Percentiles rank a stretch among this genome's conserved stretches.
phyloP scores from a whole-genome alignment of 306 rosid species.

The Cucurbita argyrosperma region DNA sequence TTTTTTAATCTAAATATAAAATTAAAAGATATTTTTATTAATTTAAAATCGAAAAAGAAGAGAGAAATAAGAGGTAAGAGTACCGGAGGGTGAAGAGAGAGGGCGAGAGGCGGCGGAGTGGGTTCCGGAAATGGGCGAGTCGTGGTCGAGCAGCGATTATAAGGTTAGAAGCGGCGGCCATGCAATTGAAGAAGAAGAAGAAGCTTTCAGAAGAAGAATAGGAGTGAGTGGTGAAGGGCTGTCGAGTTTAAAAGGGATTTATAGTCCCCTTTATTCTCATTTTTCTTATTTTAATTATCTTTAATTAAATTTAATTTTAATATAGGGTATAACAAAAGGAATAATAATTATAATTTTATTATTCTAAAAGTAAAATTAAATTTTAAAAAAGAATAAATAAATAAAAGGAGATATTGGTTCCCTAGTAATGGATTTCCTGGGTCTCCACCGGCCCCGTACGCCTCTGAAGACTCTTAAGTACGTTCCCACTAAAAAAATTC shows the following conservation, averaged over 20 bases:
- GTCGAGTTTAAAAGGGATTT: not conserved
- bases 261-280: not conserved
- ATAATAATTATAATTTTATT: too few relatives aligned
- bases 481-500: not conserved
- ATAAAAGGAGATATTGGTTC: not conserved
- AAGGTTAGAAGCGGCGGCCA: not conserved
- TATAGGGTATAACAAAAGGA: too few relatives aligned
- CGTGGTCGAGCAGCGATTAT: not conserved
- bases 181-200: not conserved
- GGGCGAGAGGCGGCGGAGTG: not conserved
- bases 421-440: not conserved
- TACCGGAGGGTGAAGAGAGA: not conserved
- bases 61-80: not conserved
- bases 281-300: too few relatives aligned
- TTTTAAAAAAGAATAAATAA: not conserved
- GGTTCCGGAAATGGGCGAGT: not conserved
- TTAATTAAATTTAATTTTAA: too few relatives aligned
- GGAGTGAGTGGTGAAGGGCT: not conserved
- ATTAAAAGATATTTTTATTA: too few relatives aligned
- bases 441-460: not conserved
- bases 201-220: too few relatives aligned
- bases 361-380: too few relatives aligned
- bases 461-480: not conserved
- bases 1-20: too few relatives aligned
- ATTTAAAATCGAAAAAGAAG: too few relatives aligned